Conservation (phyloP, 768 basidiomycete species). For the Mycena galericulata region DNA sequence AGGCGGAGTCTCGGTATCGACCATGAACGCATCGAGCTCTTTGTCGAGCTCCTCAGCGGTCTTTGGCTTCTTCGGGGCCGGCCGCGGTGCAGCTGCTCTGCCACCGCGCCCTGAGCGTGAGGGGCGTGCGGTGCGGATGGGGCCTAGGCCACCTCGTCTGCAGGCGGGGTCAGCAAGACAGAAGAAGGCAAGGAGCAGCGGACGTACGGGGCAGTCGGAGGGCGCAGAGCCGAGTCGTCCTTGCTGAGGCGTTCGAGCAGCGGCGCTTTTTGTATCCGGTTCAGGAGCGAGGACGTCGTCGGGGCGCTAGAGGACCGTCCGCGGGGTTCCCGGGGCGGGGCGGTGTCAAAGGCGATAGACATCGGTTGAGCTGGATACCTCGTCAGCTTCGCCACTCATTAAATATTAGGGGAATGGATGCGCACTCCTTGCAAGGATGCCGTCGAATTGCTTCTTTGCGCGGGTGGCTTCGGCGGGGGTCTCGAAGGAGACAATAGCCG, state of each 20-base stretch:
- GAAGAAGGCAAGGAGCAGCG: not conserved
- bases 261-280: constrained; percentile 81
- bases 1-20: constrained; percentile 52
- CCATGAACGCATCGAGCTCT: constrained; percentile 91
- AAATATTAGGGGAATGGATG: constrained; percentile 14
- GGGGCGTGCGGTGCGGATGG: constrained; percentile 57
- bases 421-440: constrained; percentile 89
- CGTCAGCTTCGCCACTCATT: constrained; percentile 22
- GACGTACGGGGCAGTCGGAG: constrained; percentile 54
- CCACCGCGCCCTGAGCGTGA: too few species aligned
- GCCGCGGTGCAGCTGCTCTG: constrained; percentile 37
- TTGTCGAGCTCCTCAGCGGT: constrained; percentile 88
- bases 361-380: constrained; percentile 77
- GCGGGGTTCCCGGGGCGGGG: constrained; percentile 57
- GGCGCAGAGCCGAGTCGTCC: constrained; percentile 54
- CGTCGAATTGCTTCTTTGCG: constrained; percentile 88
- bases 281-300: constrained; percentile 72
- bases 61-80: constrained; percentile 66
- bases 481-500: constrained; percentile 85
- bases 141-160: constrained; percentile 57
- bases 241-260: constrained; percentile 71
- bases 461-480: constrained; percentile 81
- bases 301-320: constrained; percentile 63
- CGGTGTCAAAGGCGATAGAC: constrained; percentile 71
- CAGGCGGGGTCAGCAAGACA: not conserved